phyloP scores from a whole-genome alignment of 768 basidiomycete genomes.

The Amanita phalloides region DNA sequence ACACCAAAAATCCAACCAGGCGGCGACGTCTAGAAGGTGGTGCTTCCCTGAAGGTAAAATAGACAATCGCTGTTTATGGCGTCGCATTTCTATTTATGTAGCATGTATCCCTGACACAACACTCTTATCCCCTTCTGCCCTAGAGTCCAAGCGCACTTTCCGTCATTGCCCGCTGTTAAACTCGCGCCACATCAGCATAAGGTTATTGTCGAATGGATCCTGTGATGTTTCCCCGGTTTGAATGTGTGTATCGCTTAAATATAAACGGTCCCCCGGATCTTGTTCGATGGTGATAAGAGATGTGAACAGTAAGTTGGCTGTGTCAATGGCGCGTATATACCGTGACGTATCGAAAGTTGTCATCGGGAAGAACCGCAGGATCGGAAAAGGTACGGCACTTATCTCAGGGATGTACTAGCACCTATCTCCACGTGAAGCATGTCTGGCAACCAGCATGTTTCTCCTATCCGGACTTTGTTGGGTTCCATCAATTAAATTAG shows the following conservation, averaged over 20 bases:
- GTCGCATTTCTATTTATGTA: background rate
- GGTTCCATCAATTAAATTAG: background rate
- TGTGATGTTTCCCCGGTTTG: background rate
- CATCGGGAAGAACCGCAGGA: background rate
- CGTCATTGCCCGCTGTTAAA: background rate
- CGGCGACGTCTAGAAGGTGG: slow-evolving; percentile 49
- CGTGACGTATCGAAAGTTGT: background rate
- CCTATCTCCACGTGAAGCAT: background rate
- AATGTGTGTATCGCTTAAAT: background rate
- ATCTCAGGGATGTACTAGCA: background rate
- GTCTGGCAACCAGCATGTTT: slow-evolving; percentile 1
- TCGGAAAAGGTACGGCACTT: background rate
- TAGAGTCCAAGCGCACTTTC: background rate
- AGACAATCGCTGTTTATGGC: slow-evolving; percentile 8
- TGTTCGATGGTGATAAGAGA: background rate
- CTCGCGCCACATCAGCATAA: background rate
- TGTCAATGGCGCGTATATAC: background rate
- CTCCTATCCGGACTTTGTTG: background rate
- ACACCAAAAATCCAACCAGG: slow-evolving; percentile 34
- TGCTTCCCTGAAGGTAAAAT: slow-evolving; percentile 43
- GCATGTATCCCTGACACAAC: slow-evolving; percentile 1
- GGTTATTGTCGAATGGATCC: background rate
- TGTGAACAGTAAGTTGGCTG: background rate
- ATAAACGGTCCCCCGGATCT: background rate
- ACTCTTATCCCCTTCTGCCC: background rate